These are phyloP conservation scores for Monascus ruber DNA, from an alignment of 2,329 filamentous ascomycete genomes.

Conservation along the genomic window DNA sequence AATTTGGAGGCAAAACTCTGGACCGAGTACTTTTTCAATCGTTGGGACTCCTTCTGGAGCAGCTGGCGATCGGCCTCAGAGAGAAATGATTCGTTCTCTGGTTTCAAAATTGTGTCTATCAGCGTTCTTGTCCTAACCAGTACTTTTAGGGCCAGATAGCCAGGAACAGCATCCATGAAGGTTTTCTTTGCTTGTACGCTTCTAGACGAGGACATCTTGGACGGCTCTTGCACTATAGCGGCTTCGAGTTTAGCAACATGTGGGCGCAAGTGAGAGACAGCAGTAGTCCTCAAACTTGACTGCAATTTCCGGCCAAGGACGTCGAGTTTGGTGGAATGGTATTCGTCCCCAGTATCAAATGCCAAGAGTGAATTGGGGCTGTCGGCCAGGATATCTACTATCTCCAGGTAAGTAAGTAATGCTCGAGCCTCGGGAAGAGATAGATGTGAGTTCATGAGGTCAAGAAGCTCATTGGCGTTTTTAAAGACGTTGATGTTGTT, in stretches of 20 bases:
- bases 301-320: constrained; percentile 15
- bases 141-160: constrained; percentile 10
- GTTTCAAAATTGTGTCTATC: constrained; percentile 23
- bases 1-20: constrained; percentile 8
- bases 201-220: not conserved
- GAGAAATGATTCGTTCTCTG: constrained; percentile 10
- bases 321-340: constrained; percentile 8
- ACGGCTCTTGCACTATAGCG: constrained; percentile 12
- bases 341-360: constrained; percentile 14
- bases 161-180: constrained; percentile 13
- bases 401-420: constrained; percentile 18
- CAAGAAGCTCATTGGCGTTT: constrained; percentile 54
- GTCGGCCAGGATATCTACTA: constrained; percentile 14
- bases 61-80: constrained; percentile 13
- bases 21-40: constrained; percentile 21
- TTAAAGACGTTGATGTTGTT: constrained; percentile 59
- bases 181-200: constrained; percentile 5
- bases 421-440: constrained; percentile 19
- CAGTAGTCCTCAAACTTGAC: constrained; percentile 12
- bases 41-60: constrained; percentile 14
- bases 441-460: constrained; percentile 43
- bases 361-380: constrained; percentile 18
- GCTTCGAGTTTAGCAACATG: constrained; percentile 17
- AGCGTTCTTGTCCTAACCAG: constrained; percentile 19
- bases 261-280: constrained; percentile 15